Percentiles rank a stretch among this genome's conserved stretches.
These are phyloP conservation scores for Rhodotorula glutinis DNA, from an alignment of 1,284 basidiomycete species.

Conservation along the genomic window DNA sequence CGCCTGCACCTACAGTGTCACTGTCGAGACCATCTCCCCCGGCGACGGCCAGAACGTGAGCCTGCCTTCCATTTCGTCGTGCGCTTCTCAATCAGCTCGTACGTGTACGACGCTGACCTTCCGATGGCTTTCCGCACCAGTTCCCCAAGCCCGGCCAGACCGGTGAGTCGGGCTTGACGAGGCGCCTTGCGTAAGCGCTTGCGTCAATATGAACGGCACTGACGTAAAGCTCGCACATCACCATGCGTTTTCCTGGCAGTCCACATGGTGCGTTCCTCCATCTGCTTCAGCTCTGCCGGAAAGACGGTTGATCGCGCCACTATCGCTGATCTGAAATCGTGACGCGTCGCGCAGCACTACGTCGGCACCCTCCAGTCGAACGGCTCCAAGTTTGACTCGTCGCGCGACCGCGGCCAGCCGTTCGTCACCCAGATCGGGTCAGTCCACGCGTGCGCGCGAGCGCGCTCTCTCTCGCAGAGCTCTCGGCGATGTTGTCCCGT, in stretches of 20 bases:
- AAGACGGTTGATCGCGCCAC: too few relatives aligned
- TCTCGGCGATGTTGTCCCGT: too few relatives aligned
- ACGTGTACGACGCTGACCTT: too few relatives aligned
- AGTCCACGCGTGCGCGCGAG: background rate
- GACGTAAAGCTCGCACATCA: too few relatives aligned
- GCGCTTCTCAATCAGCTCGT: too few relatives aligned
- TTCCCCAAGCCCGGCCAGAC: constrained; percentile 40
- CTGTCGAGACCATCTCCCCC: constrained; percentile 45
- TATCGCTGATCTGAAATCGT: background rate
- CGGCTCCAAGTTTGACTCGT: constrained; percentile 45
- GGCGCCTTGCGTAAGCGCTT: too few relatives aligned
- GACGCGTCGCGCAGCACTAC: constrained; percentile 1
- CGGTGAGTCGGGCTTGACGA: background rate
- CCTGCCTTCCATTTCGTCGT: constrained; percentile 2
- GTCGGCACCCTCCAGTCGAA: constrained; percentile 21
- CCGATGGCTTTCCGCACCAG: background rate
- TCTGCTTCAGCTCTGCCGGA: too few relatives aligned
- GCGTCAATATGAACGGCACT: too few relatives aligned
- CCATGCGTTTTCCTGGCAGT: too few relatives aligned
- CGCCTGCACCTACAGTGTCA: constrained; percentile 45
- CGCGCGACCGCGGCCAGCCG: constrained; percentile 47
- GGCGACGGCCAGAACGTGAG: constrained; percentile 47
- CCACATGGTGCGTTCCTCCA: too few relatives aligned
- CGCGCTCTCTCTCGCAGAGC: background rate
- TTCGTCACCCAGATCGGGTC: constrained; percentile 32